A percentile compares a stretch with the other conserved stretches of the same genome.
phyloP scores from a whole-genome alignment of 805 yeast genomes.

The Candida ipomoeae region DNA sequence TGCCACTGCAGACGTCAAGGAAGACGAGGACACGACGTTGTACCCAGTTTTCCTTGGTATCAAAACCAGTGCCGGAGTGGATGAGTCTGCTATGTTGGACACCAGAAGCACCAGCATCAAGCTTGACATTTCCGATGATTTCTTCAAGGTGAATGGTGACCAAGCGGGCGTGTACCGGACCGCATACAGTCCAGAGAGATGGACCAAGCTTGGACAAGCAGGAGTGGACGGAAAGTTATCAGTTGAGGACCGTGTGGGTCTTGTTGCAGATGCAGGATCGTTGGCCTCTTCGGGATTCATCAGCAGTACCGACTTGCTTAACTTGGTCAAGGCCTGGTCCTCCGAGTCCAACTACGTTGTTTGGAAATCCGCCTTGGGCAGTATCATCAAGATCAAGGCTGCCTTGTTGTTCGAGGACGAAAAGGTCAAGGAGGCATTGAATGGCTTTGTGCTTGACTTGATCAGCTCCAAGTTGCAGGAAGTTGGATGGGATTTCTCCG shows the following conservation, averaged over 20 bases:
- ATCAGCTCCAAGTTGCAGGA: conserved; percentile 49
- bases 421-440: conserved; percentile 44
- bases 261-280: conserved; percentile 75
- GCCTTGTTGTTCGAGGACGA: conserved; percentile 56
- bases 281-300: conserved; percentile 69
- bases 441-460: conserved; percentile 50
- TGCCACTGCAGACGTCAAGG: conserved; percentile 71
- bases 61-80: conserved; percentile 55
- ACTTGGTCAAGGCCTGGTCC: conserved; percentile 58
- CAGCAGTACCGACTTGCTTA: conserved; percentile 56
- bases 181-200: conserved; percentile 63
- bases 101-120: conserved; percentile 39
- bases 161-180: conserved; percentile 76
- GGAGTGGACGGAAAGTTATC: conserved; percentile 57
- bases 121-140: conserved; percentile 39
- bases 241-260: conserved; percentile 74
- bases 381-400: conserved; percentile 45
- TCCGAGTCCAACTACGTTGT: conserved; percentile 59
- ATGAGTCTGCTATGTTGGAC: conserved; percentile 54
- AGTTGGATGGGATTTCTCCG: conserved; percentile 63
- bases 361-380: conserved; percentile 56
- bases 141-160: conserved; percentile 68
- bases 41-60: conserved; percentile 72
- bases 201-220: conserved; percentile 61
- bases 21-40: conserved; percentile 64